Evolutionary conservation across 768 basidiomycete species (phyloP).

Genomic region (Pilatotrama ljubarskyi): DNA sequence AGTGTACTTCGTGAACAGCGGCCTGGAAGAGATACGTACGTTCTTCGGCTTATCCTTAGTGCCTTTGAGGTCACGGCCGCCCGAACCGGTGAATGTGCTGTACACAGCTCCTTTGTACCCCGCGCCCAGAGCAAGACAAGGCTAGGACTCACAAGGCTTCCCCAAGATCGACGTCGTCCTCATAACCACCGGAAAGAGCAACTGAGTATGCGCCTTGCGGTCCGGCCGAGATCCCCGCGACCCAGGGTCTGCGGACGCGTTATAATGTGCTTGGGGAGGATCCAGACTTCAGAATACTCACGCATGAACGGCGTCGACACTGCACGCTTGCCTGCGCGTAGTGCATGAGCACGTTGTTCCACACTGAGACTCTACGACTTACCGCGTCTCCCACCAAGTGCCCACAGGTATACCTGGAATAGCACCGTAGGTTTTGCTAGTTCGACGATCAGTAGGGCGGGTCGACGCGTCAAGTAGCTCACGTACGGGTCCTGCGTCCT

Average conservation of each 20-base stretch:
- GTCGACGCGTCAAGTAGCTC: background rate
- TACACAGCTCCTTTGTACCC: background rate
- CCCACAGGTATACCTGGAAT: constrained; percentile 83
- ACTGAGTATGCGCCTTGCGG: constrained; percentile 78
- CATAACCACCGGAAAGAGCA: constrained; percentile 86
- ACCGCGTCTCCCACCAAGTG: constrained; percentile 79
- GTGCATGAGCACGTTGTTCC: background rate
- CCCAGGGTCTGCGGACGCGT: constrained; percentile 60
- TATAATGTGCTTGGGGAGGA: too few species aligned
- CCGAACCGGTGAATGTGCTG: constrained; percentile 82
- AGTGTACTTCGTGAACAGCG: background rate
- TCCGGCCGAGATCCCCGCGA: constrained; percentile 76
- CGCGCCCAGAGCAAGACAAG: background rate
- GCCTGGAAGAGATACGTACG: constrained; percentile 42
- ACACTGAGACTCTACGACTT: constrained; percentile 22
- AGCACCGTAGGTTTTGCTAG: constrained; percentile 73
- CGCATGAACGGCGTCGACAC: constrained; percentile 82
- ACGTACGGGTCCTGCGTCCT: constrained; percentile 54
- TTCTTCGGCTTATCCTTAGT: constrained; percentile 84
- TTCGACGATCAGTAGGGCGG: background rate
- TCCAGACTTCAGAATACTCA: constrained; percentile 40
- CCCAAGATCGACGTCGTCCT: constrained; percentile 81
- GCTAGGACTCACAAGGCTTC: constrained; percentile 69
- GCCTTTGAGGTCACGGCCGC: constrained; percentile 84
- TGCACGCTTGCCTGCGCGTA: constrained; percentile 55